A percentile compares a stretch with the other conserved stretches of the same genome.
Conservation (phyloP, 148 eudicot genomes). For the Cornus florida region DNA sequence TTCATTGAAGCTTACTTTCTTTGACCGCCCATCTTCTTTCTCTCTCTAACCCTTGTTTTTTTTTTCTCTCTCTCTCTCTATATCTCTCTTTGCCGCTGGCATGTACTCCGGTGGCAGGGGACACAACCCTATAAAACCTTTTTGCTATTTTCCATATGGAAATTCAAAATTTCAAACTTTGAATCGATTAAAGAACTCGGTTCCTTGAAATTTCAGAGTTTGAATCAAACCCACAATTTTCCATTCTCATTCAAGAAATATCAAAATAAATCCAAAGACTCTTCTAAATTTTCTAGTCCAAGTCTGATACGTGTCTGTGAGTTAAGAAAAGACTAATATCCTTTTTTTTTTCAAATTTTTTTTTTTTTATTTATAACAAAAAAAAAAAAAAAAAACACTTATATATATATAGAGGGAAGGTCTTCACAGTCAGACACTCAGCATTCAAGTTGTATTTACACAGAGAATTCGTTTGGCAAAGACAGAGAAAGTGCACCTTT, state of each 20-base stretch:
- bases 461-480: not conserved
- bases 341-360: not conserved
- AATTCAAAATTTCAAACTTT: constrained; percentile 2
- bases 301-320: constrained; percentile 12
- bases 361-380: not conserved
- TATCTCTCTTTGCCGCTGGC: not conserved
- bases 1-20: constrained; percentile 15
- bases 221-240: not conserved
- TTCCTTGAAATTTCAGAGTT: not conserved
- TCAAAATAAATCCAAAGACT: not conserved
- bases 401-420: not conserved
- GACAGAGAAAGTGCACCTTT: not conserved
- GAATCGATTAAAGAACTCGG: constrained; percentile 10
- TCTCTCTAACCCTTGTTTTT: not conserved
- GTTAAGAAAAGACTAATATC: constrained; percentile 6
- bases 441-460: not conserved
- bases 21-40: constrained; percentile 7
- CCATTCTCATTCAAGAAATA: constrained; percentile 4
- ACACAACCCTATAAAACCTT: not conserved
- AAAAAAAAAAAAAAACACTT: not conserved
- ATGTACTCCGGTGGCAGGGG: not conserved
- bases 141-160: not conserved
- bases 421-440: not conserved
- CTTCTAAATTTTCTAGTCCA: constrained; percentile 14
- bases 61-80: constrained; percentile 4